Base-by-base conservation (phyloP, 768 basidiomycete species). In the Leucocoprinus birnbaumii region DNA sequence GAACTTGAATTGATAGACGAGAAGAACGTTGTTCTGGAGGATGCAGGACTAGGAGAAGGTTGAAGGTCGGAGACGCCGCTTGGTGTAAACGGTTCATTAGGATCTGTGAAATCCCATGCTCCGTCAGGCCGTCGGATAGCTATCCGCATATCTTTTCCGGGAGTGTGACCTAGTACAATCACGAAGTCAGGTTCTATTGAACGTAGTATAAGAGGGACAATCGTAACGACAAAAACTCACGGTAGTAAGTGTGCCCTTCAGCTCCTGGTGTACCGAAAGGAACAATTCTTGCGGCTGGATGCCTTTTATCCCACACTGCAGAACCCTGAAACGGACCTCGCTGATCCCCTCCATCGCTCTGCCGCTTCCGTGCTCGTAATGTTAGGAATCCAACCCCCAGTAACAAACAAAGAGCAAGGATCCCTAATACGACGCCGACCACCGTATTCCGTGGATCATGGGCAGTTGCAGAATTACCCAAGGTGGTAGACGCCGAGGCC, bases 61-160 rank as follows among this genome's bases (percentile, higher is more conserved):
- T 37, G 35, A 38, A 74, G 59, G 26, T 76, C 76, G 5, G 65
- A 64, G 8, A 75, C 68, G 3, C 75, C 73, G 9, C 59, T 41
- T 2, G 77, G 77, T 25, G 69, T 67, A 60, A 77, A 76, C 1
- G 74, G 71, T 3, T 68, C 66, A 16, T 68, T 65, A 1, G 76
- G 71, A 41, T 77, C 72, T 13, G 73, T 66, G 58, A 84, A 83
- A 43, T 77, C 71, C 83, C 82, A 85, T 50, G 74, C 77, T 19
- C 83, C 82, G 57, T 83, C 80, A 8, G 75, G 67, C 41, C 77
- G 71, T 45, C 81, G 75, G 41, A 70, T 65, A 1, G 82, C 82
- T 37, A 83, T 77, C 19, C 82, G 82, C 83, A 85, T 84, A 63
- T 79, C 77, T 54, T 70, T 64, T 11, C 82, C 82, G 0, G 82